Evolutionary conservation across 495 filamentous ascomycete genomes (phyloP), one percentile per base, ranked within the genome.

Genomic region (Lophium mytilinum): DNA sequence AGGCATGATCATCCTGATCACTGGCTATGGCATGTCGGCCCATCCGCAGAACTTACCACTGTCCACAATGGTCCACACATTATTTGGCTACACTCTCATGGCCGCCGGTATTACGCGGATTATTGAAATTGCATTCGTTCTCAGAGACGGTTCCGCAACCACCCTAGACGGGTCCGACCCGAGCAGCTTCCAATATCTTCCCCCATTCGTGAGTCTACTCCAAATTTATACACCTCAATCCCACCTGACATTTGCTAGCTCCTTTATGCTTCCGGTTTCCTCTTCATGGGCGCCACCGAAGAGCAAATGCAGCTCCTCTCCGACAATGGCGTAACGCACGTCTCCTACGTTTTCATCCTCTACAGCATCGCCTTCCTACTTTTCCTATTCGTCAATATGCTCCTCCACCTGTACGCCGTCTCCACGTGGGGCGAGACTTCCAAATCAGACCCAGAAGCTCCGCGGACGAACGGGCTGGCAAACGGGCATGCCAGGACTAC

Each of bases 81-180:
- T 95, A 51, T 98, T 97, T 64, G 93, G 93, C 8, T 97, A 95
- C 65, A 96, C 88, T 0, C 78, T 98, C 39, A 98, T 97, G 92
- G 87, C 81, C 0, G 91, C 89, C 9, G 93, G 90, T 18, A 35
- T 86, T 14, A 81, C 87, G 0, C 80, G 93, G 46, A 87, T 96
- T 50, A 87, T 98, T 52, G 93, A 98, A 74, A 85, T 98, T 64
- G 80, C 87, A 0, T 95, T 98, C 61, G 80, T 97, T 0, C 74
- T 96, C 57, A 80, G 71, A 57, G 93, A 97, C 69, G 77, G 78
- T 57, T 69, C 76, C 39, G 75, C 82, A 10, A 56, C 86, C 4
- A 77, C 75, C 24, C 66, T 71, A 9, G 80, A 83, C 61, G 82
- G 80, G 11, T 80, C 82, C 15, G 78, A 89, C 52, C 78, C 82